Percentiles rank a stretch among this genome's conserved stretches.
These are phyloP conservation scores for Xylaria cubensis DNA, from an alignment of 495 filamentous ascomycete species.

Conservation along the genomic window DNA sequence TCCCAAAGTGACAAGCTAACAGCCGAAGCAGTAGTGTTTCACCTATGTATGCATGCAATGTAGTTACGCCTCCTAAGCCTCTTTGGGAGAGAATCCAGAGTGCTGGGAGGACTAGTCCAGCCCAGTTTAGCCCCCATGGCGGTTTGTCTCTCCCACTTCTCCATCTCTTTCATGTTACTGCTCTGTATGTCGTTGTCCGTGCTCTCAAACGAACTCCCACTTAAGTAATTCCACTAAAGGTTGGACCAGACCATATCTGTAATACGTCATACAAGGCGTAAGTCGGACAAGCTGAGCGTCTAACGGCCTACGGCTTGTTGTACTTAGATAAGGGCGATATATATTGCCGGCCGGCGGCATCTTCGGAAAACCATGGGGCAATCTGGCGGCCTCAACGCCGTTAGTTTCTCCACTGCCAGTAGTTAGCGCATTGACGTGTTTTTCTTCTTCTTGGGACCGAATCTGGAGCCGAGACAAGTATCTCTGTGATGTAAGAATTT, in stretches of 20 bases:
- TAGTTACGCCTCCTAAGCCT: neutral
- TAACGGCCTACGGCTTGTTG: neutral
- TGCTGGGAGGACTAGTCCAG: constrained; percentile 14
- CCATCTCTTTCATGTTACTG: too few species aligned
- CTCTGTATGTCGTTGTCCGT: too few species aligned
- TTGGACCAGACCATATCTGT: neutral
- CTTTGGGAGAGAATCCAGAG: constrained; percentile 19
- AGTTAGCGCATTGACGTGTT: neutral
- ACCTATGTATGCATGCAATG: neutral
- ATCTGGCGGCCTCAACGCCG: neutral
- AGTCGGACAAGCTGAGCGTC: neutral
- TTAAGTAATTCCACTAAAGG: neutral
- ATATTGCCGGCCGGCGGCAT: constrained; percentile 16
- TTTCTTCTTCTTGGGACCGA: neutral
- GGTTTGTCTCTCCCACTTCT: neutral
- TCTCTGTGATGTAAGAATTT: neutral
- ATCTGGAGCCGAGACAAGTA: neutral
- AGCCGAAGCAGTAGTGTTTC: neutral
- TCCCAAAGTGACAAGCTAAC: neutral
- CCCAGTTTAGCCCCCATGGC: neutral
- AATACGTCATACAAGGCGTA: neutral
- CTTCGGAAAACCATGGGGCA: neutral
- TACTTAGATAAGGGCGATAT: neutral
- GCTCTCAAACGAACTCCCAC: neutral
- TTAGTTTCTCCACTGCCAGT: neutral